Conservation (phyloP, 306 rosid species). For the Herpetospermum pedunculosum region DNA sequence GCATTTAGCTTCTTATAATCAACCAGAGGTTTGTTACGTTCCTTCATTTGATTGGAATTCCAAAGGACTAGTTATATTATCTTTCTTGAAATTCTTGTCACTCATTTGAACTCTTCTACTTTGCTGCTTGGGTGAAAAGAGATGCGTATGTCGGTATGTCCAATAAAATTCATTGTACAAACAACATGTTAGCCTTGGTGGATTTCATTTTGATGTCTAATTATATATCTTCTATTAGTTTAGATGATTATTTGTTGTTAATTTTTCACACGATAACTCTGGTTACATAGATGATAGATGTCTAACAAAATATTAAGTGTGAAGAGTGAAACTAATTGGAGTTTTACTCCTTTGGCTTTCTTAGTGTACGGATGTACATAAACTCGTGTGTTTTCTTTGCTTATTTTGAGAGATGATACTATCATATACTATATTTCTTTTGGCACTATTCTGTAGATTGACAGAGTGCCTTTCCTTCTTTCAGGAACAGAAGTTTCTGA, state of each 20-base stretch:
- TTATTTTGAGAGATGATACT: background rate
- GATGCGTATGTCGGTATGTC: background rate
- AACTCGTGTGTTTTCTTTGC: background rate
- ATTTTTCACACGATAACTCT: background rate
- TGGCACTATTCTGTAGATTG: background rate
- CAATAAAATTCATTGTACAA: background rate
- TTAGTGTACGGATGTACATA: too few relatives aligned
- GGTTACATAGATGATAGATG: background rate
- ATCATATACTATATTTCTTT: background rate
- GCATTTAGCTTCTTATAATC: constrained; percentile 90
- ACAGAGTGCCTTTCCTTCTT: background rate
- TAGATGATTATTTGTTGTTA: background rate
- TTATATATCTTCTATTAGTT: background rate
- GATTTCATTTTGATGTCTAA: background rate
- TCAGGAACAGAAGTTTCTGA: constrained; percentile 99
- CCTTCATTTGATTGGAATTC: background rate
- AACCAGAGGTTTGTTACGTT: constrained; percentile 66
- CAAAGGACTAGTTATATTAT: constrained; percentile 1
- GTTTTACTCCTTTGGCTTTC: background rate
- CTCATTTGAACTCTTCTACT: background rate
- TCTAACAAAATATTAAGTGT: background rate
- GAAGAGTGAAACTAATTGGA: constrained; percentile 6
- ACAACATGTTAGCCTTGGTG: background rate
- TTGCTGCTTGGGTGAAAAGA: background rate
- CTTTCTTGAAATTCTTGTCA: background rate